Percentiles rank a stretch among this genome's conserved stretches.
Evolutionary conservation across 371 early-diverging fungal species (phyloP).

Genomic region (Mucor sp.): DNA sequence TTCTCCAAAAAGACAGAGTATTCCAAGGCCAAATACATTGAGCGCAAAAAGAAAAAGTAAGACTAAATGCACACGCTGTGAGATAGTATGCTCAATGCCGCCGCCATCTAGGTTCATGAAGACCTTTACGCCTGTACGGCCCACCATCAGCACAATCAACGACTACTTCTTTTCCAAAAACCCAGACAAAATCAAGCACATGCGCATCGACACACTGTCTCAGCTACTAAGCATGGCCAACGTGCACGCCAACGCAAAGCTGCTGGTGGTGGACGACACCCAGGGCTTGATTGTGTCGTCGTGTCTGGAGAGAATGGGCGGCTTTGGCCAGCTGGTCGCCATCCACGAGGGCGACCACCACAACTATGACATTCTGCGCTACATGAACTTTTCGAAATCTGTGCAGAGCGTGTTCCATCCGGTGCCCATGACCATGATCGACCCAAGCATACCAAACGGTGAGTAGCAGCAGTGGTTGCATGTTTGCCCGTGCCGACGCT

Average conservation of each 20-base stretch:
- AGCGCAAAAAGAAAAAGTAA: slow-evolving; percentile 91
- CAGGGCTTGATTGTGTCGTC: slow-evolving; percentile 84
- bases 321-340: slow-evolving; percentile 66
- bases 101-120: slow-evolving; percentile 71
- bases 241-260: slow-evolving; percentile 66
- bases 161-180: slow-evolving; percentile 80
- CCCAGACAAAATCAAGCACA: slow-evolving; percentile 80
- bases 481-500: too few relatives aligned
- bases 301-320: slow-evolving; percentile 84
- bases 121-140: slow-evolving; percentile 80
- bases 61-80: not conserved
- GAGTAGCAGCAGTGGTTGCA: slow-evolving; percentile 2
- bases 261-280: slow-evolving; percentile 87
- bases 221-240: slow-evolving; percentile 85
- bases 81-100: not conserved
- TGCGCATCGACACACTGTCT: slow-evolving; percentile 92
- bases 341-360: slow-evolving; percentile 78
- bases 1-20: slow-evolving; percentile 94
- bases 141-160: slow-evolving; percentile 77
- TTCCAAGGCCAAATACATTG: slow-evolving; percentile 95
- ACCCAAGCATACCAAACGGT: slow-evolving; percentile 58
- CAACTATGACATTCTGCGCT: slow-evolving; percentile 77
- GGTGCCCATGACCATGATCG: slow-evolving; percentile 69
- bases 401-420: slow-evolving; percentile 59
- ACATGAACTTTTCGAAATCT: slow-evolving; percentile 74